phyloP scores from a whole-genome alignment of 768 basidiomycete species.

The Phlegmacium glaucopus region DNA sequence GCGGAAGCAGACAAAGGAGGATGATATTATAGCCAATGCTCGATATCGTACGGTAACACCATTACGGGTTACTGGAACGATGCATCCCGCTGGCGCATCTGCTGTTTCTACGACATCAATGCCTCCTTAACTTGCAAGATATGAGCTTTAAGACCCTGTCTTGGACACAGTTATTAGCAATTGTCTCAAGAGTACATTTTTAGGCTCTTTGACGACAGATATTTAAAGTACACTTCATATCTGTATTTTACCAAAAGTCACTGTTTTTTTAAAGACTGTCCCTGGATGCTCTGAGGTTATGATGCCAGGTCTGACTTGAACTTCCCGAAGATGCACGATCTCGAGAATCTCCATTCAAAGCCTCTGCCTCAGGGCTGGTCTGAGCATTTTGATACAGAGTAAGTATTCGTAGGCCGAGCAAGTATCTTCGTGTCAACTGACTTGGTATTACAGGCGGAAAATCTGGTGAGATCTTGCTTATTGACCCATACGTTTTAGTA shows the following conservation, averaged over 20 bases:
- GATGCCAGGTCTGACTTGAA: too few relatives aligned
- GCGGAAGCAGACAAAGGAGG: slow-evolving; percentile 19
- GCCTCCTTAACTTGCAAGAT: slow-evolving; percentile 7
- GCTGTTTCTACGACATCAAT: slow-evolving; percentile 8
- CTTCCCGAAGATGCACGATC: slow-evolving; percentile 6
- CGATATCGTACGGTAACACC: slow-evolving; percentile 14
- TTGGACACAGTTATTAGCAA: too few relatives aligned
- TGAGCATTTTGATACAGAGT: slow-evolving; percentile 24
- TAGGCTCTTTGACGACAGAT: too few relatives aligned
- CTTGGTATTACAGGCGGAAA: slow-evolving; percentile 12
- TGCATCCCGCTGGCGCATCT: slow-evolving; percentile 8
- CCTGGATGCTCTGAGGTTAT: not conserved
- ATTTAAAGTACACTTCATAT: not conserved
- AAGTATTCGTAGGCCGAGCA: slow-evolving; percentile 4
- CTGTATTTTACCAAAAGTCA: not conserved
- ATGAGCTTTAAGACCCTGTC: too few relatives aligned
- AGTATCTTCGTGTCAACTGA: not conserved
- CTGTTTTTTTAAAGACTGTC: too few relatives aligned
- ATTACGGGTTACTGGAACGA: not conserved
- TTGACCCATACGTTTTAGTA: not conserved
- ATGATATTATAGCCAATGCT: slow-evolving; percentile 8
- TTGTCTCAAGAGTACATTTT: too few relatives aligned
- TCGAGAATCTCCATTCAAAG: slow-evolving; percentile 15
- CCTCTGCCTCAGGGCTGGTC: slow-evolving; percentile 22
- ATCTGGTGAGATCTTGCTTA: slow-evolving; percentile 14